phyloP scores from a whole-genome alignment of 352 stramenopile genomes.

The Heterotrichella gracilis region DNA sequence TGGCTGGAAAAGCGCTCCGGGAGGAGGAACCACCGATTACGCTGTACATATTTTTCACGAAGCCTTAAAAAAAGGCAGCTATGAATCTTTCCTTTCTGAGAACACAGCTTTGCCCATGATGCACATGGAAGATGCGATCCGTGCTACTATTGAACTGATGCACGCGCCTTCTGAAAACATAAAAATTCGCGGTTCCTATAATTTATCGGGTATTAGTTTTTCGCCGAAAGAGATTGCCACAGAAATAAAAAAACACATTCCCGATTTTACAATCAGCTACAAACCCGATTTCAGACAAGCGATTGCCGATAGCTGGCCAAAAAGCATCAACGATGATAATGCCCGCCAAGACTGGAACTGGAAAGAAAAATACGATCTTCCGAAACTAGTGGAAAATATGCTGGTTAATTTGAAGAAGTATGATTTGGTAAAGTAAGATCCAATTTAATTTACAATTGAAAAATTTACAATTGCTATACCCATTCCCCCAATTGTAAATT shows the following conservation, averaged over 20 bases:
- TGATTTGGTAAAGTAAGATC: background rate
- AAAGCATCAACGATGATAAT: constrained; percentile 38
- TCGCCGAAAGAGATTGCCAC: constrained; percentile 38
- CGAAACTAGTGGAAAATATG: background rate
- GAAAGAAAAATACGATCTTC: constrained; percentile 44
- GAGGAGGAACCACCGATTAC: constrained; percentile 43
- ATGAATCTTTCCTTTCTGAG: constrained; percentile 42
- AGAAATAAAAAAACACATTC: constrained; percentile 45
- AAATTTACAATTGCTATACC: too few relatives aligned
- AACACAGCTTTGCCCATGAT: constrained; percentile 53
- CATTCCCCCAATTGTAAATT: too few relatives aligned
- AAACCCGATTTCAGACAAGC: constrained; percentile 47
- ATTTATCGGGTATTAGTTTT: constrained; percentile 51
- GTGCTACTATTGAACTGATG: constrained; percentile 39
- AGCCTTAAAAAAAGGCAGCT: constrained; percentile 40
- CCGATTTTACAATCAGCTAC: constrained; percentile 44
- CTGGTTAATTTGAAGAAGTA: background rate
- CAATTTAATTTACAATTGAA: too few relatives aligned
- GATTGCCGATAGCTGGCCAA: constrained; percentile 52
- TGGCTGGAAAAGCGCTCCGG: constrained; percentile 39
- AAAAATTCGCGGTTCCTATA: constrained; percentile 42
- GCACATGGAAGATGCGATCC: constrained; percentile 62
- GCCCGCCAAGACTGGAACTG: constrained; percentile 46
- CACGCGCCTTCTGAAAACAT: constrained; percentile 32
- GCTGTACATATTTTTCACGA: constrained; percentile 64